phyloP scores from a whole-genome alignment of 768 basidiomycete genomes.

The Leccinum arenicola region DNA sequence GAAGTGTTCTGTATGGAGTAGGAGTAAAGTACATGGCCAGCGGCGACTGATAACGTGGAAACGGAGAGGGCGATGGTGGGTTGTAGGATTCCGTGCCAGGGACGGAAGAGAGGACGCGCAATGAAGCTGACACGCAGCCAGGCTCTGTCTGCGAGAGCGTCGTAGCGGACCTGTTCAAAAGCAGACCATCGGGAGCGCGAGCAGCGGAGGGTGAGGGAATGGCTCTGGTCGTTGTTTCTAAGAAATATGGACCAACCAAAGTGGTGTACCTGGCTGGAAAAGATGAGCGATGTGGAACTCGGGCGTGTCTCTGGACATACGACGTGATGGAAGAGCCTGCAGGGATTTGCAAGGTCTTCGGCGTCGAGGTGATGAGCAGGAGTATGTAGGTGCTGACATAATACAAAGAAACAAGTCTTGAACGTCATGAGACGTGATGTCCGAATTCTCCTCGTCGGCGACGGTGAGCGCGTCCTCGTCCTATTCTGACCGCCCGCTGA shows the following conservation, averaged over 20 bases:
- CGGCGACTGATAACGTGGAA: conserved; percentile 58
- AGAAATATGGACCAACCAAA: conserved; percentile 60
- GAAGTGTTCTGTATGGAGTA: conserved; percentile 45
- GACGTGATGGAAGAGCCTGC: conserved; percentile 32
- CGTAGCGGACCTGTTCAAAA: conserved; percentile 44
- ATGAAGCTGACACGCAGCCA: conserved; percentile 54
- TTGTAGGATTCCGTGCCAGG: conserved; percentile 56
- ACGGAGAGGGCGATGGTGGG: conserved; percentile 54
- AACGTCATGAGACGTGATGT: conserved; percentile 83
- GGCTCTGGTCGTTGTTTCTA: conserved; percentile 42
- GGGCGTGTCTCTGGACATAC: conserved; percentile 30
- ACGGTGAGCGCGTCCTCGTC: conserved; percentile 55
- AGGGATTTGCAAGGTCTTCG: conserved; percentile 38
- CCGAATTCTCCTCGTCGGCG: conserved; percentile 89
- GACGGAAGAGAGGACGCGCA: conserved; percentile 60
- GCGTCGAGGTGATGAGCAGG: conserved; percentile 48
- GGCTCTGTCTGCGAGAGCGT: conserved; percentile 48
- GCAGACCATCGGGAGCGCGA: conserved; percentile 45
- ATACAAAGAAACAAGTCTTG: conserved; percentile 4
- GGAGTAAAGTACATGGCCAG: conserved; percentile 54
- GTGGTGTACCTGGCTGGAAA: conserved; percentile 39
- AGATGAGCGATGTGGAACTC: neutral
- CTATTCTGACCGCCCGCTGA: neutral
- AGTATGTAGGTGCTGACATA: conserved; percentile 30
- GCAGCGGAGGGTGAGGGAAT: conserved; percentile 49